These are phyloP conservation scores for Linnemannia schmuckeri DNA, from an alignment of 192 early-diverging fungal genomes.

Conservation along the genomic window DNA sequence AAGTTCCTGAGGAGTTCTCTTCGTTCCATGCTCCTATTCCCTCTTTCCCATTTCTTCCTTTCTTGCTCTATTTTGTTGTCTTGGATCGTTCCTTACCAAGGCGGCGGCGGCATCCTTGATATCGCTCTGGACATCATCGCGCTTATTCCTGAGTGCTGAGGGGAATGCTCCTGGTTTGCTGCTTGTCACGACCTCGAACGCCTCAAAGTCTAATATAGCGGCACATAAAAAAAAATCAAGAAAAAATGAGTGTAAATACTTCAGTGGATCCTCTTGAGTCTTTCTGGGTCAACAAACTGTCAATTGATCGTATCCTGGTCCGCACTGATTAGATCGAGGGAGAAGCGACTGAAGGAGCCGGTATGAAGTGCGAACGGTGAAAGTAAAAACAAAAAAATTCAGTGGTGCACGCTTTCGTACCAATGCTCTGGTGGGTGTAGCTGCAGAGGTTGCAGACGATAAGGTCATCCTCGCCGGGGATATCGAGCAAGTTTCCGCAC, in stretches of 20 bases:
- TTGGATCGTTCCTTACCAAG: slow-evolving; percentile 50
- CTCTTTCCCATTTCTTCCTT: too few relatives aligned
- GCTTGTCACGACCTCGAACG: slow-evolving; percentile 84
- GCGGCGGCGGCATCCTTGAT: slow-evolving; percentile 65
- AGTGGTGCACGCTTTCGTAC: slow-evolving; percentile 45
- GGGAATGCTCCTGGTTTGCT: slow-evolving; percentile 84
- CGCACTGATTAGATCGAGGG: neutral
- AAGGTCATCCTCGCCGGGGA: slow-evolving; percentile 80
- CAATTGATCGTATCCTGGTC: neutral
- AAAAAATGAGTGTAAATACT: neutral
- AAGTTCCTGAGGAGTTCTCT: too few relatives aligned
- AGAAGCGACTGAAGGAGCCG: neutral
- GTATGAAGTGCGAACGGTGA: neutral
- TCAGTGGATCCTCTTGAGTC: neutral
- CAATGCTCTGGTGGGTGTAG: slow-evolving; percentile 70
- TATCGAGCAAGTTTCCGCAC: slow-evolving; percentile 93
- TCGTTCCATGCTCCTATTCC: too few relatives aligned
- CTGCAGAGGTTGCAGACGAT: slow-evolving; percentile 89
- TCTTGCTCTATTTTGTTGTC: neutral
- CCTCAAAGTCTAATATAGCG: slow-evolving; percentile 73
- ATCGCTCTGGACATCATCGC: slow-evolving; percentile 71
- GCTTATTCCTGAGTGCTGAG: slow-evolving; percentile 77
- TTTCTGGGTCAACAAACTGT: neutral
- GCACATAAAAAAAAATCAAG: too few relatives aligned
- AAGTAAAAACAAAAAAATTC: too few relatives aligned